Base-by-base conservation (phyloP, 768 basidiomycete species). In the Lyophyllum semitale region DNA sequence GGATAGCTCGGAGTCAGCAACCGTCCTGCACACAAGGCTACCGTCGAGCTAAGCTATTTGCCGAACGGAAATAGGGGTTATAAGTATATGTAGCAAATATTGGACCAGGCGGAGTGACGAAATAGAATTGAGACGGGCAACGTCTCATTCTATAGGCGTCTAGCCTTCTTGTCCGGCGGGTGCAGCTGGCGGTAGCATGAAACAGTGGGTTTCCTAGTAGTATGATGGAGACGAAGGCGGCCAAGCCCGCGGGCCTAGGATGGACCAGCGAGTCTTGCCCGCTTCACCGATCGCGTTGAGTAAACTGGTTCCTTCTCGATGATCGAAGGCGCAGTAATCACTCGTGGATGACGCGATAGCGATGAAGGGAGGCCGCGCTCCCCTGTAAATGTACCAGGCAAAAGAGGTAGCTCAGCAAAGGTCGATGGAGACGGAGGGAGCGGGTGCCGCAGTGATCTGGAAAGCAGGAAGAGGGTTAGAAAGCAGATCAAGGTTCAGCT, bases 251-350 rank as follows among this genome's bases (percentile, higher is more conserved):
- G 46, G 11, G 30, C n/a, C 32, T 49, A 32, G 15, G 35, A 13
- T 40, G 45, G n/a, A 17, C 48, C 54, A 15, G 32, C 17, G 15
- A 27, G n/a, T 29, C 58, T 51, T 33, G 50, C 15, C 38, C 58
- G 47, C 40, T 59, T 59, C 12, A 41, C 47, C 27, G 50, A 23
- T 15, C 58, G 53, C 25, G 41, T 23, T 27, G 40, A 26, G n/a
- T n/a, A n/a, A n/a, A n/a, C n/a, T n/a, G n/a, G n/a, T 3, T 29
- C 38, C 7, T 51, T 53, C 8, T 32, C 46, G 2, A 17, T 27
- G 7, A 23, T 23, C 11, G 18, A n/a, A 18, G 30, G 37, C 49
- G 32, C 9, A 5, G 23, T 2, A 18, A 11, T 26, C 23, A 8
- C 3, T 22, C 41, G 58, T 9, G 49, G 40, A 30, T 30, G 57